Conservation (phyloP, 306 rosid species). For the Sindora glabra region DNA sequence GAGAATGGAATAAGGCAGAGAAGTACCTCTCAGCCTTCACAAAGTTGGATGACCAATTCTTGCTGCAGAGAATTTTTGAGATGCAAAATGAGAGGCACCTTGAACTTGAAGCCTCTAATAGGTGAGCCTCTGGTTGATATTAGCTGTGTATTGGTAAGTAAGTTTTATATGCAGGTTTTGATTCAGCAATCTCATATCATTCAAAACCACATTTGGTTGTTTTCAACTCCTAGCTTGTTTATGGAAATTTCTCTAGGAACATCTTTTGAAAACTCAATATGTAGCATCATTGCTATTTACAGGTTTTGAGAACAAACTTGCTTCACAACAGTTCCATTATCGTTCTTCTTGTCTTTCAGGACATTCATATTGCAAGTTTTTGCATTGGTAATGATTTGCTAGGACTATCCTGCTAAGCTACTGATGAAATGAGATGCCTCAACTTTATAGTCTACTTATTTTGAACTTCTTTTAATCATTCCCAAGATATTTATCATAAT, state of each 20-base stretch:
- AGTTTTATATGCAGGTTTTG: too few species aligned
- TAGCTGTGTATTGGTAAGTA: background rate
- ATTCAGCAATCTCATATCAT: too few species aligned
- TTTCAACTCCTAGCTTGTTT: too few species aligned
- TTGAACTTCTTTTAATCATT: background rate
- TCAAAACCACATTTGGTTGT: too few species aligned
- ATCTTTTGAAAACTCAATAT: too few species aligned
- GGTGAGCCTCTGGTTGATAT: background rate
- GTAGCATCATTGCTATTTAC: too few species aligned
- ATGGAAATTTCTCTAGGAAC: too few species aligned
- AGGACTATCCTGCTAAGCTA: background rate
- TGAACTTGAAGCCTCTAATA: background rate
- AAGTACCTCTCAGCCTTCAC: constrained; percentile 14
- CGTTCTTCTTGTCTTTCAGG: too few species aligned
- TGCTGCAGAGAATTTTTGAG: background rate
- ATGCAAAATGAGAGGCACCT: background rate
- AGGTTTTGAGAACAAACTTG: too few species aligned
- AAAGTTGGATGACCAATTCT: background rate
- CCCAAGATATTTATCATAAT: too few species aligned
- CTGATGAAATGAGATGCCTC: background rate
- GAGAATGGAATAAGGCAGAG: constrained; percentile 7
- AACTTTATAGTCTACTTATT: background rate
- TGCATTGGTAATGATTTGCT: background rate
- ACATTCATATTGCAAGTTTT: background rate
- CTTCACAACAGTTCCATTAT: too few species aligned